Evolutionary conservation across 1,139 yeast genomes (phyloP), one percentile per base, ranked within the genome.

Genomic region (Blastobotrys persicus): DNA sequence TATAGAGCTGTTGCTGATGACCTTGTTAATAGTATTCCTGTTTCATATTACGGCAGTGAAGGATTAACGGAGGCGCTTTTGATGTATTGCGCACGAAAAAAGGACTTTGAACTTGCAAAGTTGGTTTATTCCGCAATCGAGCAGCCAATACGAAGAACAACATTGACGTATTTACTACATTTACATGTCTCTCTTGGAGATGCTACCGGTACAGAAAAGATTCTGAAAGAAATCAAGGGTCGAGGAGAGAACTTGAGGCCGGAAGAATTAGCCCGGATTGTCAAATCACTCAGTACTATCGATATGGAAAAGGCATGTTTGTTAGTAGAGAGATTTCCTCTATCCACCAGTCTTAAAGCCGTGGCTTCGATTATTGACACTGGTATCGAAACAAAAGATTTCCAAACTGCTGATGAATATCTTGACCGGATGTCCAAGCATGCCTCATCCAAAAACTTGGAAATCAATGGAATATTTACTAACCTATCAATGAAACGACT

Each of bases 141-240:
- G 11, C 50, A 53, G 11, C 65, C 66, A 1, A 49, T 61, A 5
- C 45, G 58, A 2, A 48, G 66, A 31, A 34, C 56, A 2, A 50
- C 64, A 3, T 53, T 77, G 9, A 64, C 72, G 1, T 66, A 75
- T 1, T 55, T 78, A 33, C 56, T 78, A 14, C 56, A 68, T 23
- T 61, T 75, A 49, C 74, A 75, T 50, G 56, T 77, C 37, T 56
- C 61, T 11, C 64, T 72, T 38, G 67, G 70, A 3, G 76, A 76
- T 40, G 64, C 69, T 17, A 60, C 60, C 4, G 74, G 76, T 39
- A 75, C 73, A 1, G 71, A 74, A 45, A 68, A 67, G 45, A 67
- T 76, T 3, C 49, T 71, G 9, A 56, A 56, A 37, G 68, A 69
- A 51, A 70, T 72, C 14, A 42, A 48, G 5, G 37, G 50, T 6